Evolutionary conservation across 768 basidiomycete species (phyloP).

Genomic region (Boletus vermiculosoides): DNA sequence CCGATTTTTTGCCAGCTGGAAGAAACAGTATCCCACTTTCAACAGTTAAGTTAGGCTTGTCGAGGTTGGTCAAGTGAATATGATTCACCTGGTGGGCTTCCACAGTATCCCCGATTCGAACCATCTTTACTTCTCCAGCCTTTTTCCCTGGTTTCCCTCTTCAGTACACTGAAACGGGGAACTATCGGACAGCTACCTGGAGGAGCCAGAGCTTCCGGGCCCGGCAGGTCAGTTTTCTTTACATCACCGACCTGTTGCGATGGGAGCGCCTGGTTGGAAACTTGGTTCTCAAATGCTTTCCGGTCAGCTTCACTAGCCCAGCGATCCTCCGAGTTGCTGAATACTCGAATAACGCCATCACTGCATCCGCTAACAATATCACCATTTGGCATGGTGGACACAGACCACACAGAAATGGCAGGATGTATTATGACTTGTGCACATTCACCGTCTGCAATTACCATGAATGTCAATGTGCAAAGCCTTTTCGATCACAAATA

Average conservation of each 20-base stretch:
- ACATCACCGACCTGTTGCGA: slow-evolving; percentile 90
- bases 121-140: slow-evolving; percentile 90
- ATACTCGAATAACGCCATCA: slow-evolving; percentile 84
- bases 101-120: slow-evolving; percentile 73
- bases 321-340: slow-evolving; percentile 70
- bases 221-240: slow-evolving; percentile 87
- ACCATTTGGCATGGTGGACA: slow-evolving; percentile 81
- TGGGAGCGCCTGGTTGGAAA: slow-evolving; percentile 78
- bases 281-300: slow-evolving; percentile 68
- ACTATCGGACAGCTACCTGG: slow-evolving; percentile 50
- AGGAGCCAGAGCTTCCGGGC: slow-evolving; percentile 69
- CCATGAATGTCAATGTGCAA: slow-evolving; percentile 1
- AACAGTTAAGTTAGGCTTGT: slow-evolving; percentile 1
- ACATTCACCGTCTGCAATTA: slow-evolving; percentile 73
- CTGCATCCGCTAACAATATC: slow-evolving; percentile 93
- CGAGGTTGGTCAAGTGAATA: background rate
- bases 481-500: slow-evolving; percentile 1
- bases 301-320: slow-evolving; percentile 66
- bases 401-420: slow-evolving; percentile 96
- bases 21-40: slow-evolving; percentile 75
- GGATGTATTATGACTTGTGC: slow-evolving; percentile 89
- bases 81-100: slow-evolving; percentile 83
- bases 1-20: slow-evolving; percentile 90
- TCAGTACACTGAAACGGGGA: slow-evolving; percentile 4
- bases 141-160: slow-evolving; percentile 64